Evolutionary conservation across 2,329 filamentous ascomycete genomes (phyloP).

Genomic region (Tolypocladium amazonense): DNA sequence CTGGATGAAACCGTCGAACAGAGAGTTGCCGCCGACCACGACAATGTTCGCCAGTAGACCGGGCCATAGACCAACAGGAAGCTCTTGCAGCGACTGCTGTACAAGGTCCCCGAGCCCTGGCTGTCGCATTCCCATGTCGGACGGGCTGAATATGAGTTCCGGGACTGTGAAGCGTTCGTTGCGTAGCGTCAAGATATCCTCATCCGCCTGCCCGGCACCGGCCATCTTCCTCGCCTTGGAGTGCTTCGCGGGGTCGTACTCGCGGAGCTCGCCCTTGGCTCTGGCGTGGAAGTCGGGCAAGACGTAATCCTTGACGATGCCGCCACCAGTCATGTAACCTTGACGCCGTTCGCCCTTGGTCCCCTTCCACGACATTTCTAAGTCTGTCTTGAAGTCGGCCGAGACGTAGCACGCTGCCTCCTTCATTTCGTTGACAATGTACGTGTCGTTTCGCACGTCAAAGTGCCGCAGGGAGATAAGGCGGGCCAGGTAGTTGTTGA

Average conservation of each 20-base stretch:
- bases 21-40: constrained; percentile 76
- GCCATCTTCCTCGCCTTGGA: constrained; percentile 38
- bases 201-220: constrained; percentile 33
- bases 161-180: constrained; percentile 90
- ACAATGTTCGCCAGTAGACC: constrained; percentile 78
- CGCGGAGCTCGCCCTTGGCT: constrained; percentile 57
- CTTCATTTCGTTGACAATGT: constrained; percentile 94
- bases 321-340: constrained; percentile 36
- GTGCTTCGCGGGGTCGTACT: constrained; percentile 61
- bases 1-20: constrained; percentile 71
- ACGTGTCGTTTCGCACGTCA: constrained; percentile 88
- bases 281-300: constrained; percentile 65
- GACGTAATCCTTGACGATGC: constrained; percentile 81
- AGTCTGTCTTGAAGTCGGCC: constrained; percentile 61
- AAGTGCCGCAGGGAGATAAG: constrained; percentile 85
- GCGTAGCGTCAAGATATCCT: constrained; percentile 76
- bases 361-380: constrained; percentile 79
- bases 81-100: constrained; percentile 60
- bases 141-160: constrained; percentile 79
- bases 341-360: constrained; percentile 48
- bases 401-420: constrained; percentile 80
- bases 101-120: constrained; percentile 76
- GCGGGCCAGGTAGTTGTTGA: constrained; percentile 88
- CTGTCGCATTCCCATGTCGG: constrained; percentile 75
- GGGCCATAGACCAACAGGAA: constrained; percentile 79